Base-by-base conservation (phyloP, 2,329 filamentous ascomycete genomes). In the Nigrograna mackinnonii region DNA sequence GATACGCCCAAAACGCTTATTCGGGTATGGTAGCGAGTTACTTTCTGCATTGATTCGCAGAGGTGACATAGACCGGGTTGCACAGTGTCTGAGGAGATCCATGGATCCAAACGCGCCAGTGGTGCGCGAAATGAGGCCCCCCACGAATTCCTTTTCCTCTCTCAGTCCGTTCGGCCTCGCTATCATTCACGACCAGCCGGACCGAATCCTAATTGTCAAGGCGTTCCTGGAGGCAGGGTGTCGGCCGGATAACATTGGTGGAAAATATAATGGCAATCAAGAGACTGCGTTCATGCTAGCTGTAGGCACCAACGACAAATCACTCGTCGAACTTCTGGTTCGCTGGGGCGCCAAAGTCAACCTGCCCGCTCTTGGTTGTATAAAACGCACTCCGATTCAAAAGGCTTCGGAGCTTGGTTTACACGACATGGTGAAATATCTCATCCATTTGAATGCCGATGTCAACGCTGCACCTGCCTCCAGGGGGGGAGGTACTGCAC, bases 401-500 rank as follows among this genome's bases (percentile, higher is more conserved):
- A 16, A 21, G 21, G 39, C 39, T 19, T 14, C 22, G 5, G 39
- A 42, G 19, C 7, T 35, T 16, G 33, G 9, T 22, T 22, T 24
- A 5, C 24, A 21, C 30, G 16, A 41, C 5, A 41, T 35, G 38
- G 38, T 41, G 11, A 20, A 41, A 18, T 41, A 34, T 19, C 30
- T 41, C 6, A 41, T 41, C 7, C 28, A 35, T 24, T 22, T 35
- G 6, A 16, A 16, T 5, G 39, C 40, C 18, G 26, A 43, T 24
- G 36, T 47, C n/a, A 39, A 43, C 31, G 36, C 33, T 12, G 4
- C 4, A 21, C 32, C 43, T 5, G 37, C 39, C 7, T 3, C n/a
- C 5, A 6, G 6, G 2, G 5, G 11, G 14, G 60, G 60, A 6
- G 58, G 44, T 1, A 64, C 60, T 28, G 55, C 55, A 18, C 47